Base-by-base conservation (phyloP, 805 yeast genomes). In the Saturnispora zaruensis region DNA sequence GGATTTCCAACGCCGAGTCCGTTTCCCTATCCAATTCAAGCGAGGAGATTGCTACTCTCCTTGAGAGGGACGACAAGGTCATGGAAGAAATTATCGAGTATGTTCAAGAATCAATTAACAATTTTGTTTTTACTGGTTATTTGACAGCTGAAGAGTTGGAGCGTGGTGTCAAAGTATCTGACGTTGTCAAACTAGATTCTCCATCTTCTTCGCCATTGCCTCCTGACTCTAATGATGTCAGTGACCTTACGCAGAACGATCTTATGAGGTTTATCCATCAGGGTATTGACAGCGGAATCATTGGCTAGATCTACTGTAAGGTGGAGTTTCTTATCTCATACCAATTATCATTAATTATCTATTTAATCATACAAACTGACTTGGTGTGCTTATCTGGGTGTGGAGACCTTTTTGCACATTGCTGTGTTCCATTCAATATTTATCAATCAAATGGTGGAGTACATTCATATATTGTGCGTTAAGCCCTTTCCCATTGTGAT, bases 21-120 rank as follows among this genome's bases (percentile, higher is more conserved):
- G 58, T 37, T 59, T 55, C 50, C 16, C 11, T 23, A 9, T 16
- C 36, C 13, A 42, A 53, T 36, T 7, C 40, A 4, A 37, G 41
- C 13, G 2, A 32, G 18, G 34, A 41, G 5, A 6, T 24, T 11
- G 36, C 48, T 13, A 28, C 14, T 5, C 25, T 48, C 24, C 41
- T 50, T 13, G 32, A 49, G 5, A 58, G 56, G n/a, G 83, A 79
- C 53, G 87, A 84, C 55, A 82, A 80, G 40, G 72, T 85, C 44
- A 77, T 87, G n/a, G 72, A 73, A 44, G 82, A 89, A 83, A 87
- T 91, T 36, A 64, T 74, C 11, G 69, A 73, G 38, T 66, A 70
- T n/a, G 74, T 79, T 3, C 78, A 76, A 51, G 75, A 74, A 36
- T 70, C 74, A 38, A 71, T 76, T n/a, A 42, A 41, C 80, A 75